Conservation (phyloP, 345 rosid species). For the Brassica nigra region DNA sequence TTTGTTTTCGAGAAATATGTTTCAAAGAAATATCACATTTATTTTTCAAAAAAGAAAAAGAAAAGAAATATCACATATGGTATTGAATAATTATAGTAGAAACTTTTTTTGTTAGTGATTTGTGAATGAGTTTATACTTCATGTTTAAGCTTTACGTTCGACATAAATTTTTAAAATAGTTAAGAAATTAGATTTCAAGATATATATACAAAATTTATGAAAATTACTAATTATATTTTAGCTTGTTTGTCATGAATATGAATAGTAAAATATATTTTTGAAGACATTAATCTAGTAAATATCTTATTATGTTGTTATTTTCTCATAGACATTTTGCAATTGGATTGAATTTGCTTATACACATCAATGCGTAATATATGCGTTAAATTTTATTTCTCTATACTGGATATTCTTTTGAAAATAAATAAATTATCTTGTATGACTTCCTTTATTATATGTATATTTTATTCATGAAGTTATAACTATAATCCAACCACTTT, state of each 20-base stretch:
- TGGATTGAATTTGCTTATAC: background rate
- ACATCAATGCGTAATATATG: background rate
- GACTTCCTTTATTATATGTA: background rate
- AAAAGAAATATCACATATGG: background rate
- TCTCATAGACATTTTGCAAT: background rate
- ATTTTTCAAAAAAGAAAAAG: background rate
- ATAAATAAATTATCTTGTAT: background rate
- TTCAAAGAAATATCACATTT: background rate
- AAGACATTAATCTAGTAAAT: background rate
- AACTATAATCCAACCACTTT: conserved; percentile 15
- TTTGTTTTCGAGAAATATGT: background rate
- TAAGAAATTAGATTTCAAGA: background rate
- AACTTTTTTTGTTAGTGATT: background rate
- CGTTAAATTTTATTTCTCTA: background rate
- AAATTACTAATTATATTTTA: background rate
- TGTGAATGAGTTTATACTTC: background rate
- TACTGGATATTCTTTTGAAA: background rate
- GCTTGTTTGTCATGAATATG: background rate
- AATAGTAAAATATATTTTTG: background rate
- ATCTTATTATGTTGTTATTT: background rate
- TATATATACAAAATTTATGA: background rate
- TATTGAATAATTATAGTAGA: conserved; percentile 7
- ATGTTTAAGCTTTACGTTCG: background rate
- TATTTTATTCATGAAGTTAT: background rate
- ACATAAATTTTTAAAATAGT: background rate